Conservation (phyloP, 2,329 filamentous ascomycete species). For the Cladosporium oxysporum region DNA sequence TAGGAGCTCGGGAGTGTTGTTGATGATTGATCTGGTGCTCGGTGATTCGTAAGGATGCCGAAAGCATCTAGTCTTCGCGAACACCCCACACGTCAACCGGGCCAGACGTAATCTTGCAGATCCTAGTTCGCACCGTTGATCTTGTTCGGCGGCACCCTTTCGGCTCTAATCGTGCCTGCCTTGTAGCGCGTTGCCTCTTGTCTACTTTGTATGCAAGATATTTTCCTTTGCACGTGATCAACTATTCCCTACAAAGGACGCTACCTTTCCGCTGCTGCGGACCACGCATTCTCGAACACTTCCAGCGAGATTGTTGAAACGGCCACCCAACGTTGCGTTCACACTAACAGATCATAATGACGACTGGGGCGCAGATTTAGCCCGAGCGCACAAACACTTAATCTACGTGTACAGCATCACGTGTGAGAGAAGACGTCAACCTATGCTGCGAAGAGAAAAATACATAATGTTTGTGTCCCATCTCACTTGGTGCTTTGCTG, state of each 20-base stretch:
- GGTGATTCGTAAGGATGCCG: slow-evolving; percentile 10
- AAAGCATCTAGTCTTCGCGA: slow-evolving; percentile 3
- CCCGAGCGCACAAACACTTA: not conserved
- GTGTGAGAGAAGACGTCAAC: not conserved
- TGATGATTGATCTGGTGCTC: slow-evolving; percentile 3
- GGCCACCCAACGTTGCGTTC: not conserved
- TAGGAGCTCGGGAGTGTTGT: slow-evolving; percentile 4
- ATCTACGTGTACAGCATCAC: not conserved
- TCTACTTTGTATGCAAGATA: not conserved
- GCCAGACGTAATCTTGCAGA: slow-evolving; percentile 12
- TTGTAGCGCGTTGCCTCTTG: not conserved
- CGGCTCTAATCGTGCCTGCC: not conserved
- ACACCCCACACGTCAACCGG: not conserved
- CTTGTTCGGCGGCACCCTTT: not conserved
- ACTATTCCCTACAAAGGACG: not conserved
- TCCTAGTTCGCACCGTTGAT: not conserved
- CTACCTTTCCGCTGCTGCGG: not conserved
- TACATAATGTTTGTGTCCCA: not conserved
- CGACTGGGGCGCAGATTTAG: not conserved
- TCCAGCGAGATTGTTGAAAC: not conserved
- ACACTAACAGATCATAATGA: not conserved
- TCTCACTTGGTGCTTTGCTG: not conserved
- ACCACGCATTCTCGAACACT: not conserved
- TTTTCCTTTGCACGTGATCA: not conserved
- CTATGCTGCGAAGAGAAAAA: not conserved